Evolutionary conservation across 345 rosid species (phyloP).

Genomic region (Gossypium rotundifolium): DNA sequence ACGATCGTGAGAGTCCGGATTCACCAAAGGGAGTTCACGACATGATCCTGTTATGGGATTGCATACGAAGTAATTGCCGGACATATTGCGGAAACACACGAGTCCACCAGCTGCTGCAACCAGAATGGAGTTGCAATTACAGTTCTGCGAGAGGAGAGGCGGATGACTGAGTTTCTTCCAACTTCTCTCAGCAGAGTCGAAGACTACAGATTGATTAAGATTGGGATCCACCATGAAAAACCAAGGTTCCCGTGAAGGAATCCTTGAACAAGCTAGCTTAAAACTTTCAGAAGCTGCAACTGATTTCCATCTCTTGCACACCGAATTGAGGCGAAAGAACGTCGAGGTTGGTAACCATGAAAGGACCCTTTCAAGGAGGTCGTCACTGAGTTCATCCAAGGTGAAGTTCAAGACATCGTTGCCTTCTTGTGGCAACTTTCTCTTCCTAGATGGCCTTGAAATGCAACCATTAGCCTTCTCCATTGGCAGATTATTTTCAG

Average conservation of each 20-base stretch:
- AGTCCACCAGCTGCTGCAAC: slow-evolving; percentile 70
- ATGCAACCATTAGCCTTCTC: slow-evolving; percentile 17
- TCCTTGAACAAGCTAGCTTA: slow-evolving; percentile 65
- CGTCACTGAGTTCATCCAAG: slow-evolving; percentile 68
- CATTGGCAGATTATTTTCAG: slow-evolving; percentile 22
- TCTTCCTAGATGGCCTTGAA: slow-evolving; percentile 38
- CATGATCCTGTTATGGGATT: slow-evolving; percentile 68
- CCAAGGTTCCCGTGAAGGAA: slow-evolving; percentile 77
- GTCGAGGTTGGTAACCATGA: slow-evolving; percentile 78
- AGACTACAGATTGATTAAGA: slow-evolving; percentile 37
- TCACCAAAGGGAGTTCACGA: slow-evolving; percentile 35
- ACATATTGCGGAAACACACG: slow-evolving; percentile 52
- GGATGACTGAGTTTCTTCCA: slow-evolving; percentile 56
- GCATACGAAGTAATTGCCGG: slow-evolving; percentile 43
- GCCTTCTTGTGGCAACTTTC: slow-evolving; percentile 41
- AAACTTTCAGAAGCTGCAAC: slow-evolving; percentile 57
- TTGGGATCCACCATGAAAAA: slow-evolving; percentile 61
- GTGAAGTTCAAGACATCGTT: slow-evolving; percentile 26
- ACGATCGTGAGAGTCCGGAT: slow-evolving; percentile 18
- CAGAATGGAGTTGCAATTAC: slow-evolving; percentile 33
- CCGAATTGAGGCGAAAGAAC: slow-evolving; percentile 56
- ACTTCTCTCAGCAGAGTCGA: slow-evolving; percentile 54
- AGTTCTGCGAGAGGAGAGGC: slow-evolving; percentile 18
- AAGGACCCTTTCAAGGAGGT: slow-evolving; percentile 74
- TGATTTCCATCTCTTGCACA: slow-evolving; percentile 87